Evolutionary conservation across 345 rosid genomes (phyloP).

Genomic region (Anastatica hierochuntica): DNA sequence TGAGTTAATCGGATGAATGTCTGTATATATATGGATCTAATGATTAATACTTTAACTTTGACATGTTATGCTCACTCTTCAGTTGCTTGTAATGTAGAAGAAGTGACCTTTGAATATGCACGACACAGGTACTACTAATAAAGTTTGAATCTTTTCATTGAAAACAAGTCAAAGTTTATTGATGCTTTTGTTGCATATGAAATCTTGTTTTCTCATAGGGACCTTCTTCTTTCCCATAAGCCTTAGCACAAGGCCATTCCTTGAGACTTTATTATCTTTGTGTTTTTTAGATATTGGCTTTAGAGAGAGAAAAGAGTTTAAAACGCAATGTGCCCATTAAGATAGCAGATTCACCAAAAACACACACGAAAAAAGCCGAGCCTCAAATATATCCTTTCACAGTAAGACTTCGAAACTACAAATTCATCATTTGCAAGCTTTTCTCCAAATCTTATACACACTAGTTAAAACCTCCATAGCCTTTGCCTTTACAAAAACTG

Average conservation of each 20-base stretch:
- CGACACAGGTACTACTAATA: background rate
- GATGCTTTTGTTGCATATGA: background rate
- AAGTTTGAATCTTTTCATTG: background rate
- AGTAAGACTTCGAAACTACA: slow-evolving; percentile 2
- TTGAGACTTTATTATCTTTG: no score
- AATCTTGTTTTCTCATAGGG: no score
- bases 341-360: slow-evolving; percentile 7
- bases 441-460: slow-evolving; percentile 10
- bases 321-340: background rate
- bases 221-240: no score
- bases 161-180: background rate
- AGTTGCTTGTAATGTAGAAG: slow-evolving; percentile 3
- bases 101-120: slow-evolving; percentile 5
- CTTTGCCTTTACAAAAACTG: slow-evolving; percentile 17
- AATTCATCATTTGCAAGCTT: slow-evolving; percentile 12
- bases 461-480: slow-evolving; percentile 10
- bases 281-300: background rate
- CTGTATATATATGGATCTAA: slow-evolving; percentile 16
- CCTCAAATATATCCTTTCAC: slow-evolving; percentile 12
- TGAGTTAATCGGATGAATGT: background rate
- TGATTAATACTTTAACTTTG: slow-evolving; percentile 5
- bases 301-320: no score
- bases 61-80: background rate
- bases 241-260: no score
- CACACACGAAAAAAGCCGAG: slow-evolving; percentile 4